Base-by-base conservation (phyloP, 192 early-diverging fungal genomes). In the Dissophora globulifera region DNA sequence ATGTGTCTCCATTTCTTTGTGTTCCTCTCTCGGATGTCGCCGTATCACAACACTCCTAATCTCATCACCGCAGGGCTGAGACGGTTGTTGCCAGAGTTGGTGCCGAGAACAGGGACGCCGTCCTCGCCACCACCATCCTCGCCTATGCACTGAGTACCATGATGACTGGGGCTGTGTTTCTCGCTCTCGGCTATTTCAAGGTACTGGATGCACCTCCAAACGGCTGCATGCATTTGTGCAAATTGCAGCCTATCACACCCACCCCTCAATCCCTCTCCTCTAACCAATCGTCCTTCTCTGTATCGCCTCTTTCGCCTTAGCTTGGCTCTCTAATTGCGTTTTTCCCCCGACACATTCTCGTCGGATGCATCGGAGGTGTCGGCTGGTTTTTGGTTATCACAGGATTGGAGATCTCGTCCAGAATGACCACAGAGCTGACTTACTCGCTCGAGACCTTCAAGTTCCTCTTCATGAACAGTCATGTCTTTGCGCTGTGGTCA, bases 361-460 rank as follows among this genome's bases (percentile, higher is more conserved):
- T 97, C 20, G 96, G 95, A 22, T 97, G 94, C 76, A 97, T 98
- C 67, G 96, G 90, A 54, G 95, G 95, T 38, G 95, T 97, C 19
- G 95, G 95, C 27, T 94, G 94, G 87, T 99, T 99, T 75, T 69
- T 99, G 61, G 56, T 99, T 9, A 84, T 92, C 42, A 99, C 97
- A 0, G 97, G 89, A 19, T 80, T 99, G 22, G 97, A 99, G 79
- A 91, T 98, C 84, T 67, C 72, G 5, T 66, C 72, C n/a, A 60
- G 72, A 35, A 76, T 76, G 72, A 67, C 72, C 16, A 55, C 31
- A 1, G 63, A 65, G 50, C 50, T 76, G 43, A 83, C 75, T 4
- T 88, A 92, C 42, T 81, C 71, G 13, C 74, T 89, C 27, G 79
- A 79, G 5, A 91, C 85, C 4, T 60, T 97, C 49, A 76, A 75